Base-by-base conservation (phyloP, 305 asterid genomes). In the Rubia occidens region DNA sequence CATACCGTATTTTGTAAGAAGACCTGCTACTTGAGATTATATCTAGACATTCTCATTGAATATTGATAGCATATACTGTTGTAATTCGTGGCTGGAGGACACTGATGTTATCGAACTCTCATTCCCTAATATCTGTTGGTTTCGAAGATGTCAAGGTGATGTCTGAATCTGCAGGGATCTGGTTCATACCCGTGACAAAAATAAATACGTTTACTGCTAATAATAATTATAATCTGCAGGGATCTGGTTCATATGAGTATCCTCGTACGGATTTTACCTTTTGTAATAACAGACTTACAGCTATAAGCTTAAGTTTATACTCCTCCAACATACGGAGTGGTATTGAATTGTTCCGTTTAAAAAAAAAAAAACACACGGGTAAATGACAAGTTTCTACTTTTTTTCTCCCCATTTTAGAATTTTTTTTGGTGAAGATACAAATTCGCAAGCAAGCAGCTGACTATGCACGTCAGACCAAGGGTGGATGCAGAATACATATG, bases 61-160 rank as follows among this genome's bases (percentile, higher is more conserved):
- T 14, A 39, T 14, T 37, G 20, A 26, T 32, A 0, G 18, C 40
- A 14, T 35, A 0, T 49, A 4, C 55, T 49, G 20, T 60, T 3
- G 47, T 18, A 63, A 63, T 40, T 32, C 51, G 39, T 62, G 66
- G 26, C 26, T 62, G 26, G 67, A 39, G 58, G 58, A 51, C 20
- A 11, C 13, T 15, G 6, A 51, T 14, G 8, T 32, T 5, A 32
- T 14, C 2, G n/a, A 60, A 60, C n/a, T 13, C 11, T 1, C 11
- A 3, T 1, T 61, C n/a, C 60, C 20, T 20, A 10, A n/a, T 11
- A 45, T 4, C 4, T 45, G 15, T 11, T 45, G 15, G 13, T 2
- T 45, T 45, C 51, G 53, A 11, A 11, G 15, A 13, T 47, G 53
- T 47, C 13, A 13, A 47, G 53, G 53, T 47, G 0, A 17, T 47